Percentiles rank a stretch among this genome's conserved stretches.
Conservation (phyloP, 73 alveolate genomes). For the Tetrahymena borealis region DNA sequence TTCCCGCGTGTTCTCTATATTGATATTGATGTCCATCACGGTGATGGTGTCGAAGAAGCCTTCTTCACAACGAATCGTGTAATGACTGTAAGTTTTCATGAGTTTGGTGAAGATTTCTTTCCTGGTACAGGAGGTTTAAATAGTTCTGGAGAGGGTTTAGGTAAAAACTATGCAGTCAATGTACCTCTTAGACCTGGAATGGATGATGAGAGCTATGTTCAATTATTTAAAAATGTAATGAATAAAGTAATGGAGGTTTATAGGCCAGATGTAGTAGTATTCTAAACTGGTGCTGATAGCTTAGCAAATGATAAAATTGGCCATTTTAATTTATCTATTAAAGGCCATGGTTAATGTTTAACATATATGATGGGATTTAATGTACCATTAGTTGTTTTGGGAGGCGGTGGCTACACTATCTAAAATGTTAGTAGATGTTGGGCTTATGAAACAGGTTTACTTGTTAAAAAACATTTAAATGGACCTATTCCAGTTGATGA, state of each 20-base stretch:
- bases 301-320: constrained; percentile 94
- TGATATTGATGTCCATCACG: constrained; percentile 98
- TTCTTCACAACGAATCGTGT: constrained; percentile 89
- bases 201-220: constrained; percentile 81
- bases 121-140: constrained; percentile 95
- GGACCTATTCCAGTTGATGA: constrained; percentile 34
- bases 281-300: constrained; percentile 97
- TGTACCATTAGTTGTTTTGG: constrained; percentile 90
- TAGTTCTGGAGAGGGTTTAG: constrained; percentile 86
- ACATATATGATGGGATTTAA: constrained; percentile 80
- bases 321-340: constrained; percentile 83
- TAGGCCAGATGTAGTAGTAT: constrained; percentile 91
- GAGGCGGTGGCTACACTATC: constrained; percentile 99
- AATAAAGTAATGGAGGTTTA: constrained; percentile 76
- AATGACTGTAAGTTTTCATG: constrained; percentile 92
- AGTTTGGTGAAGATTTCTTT: constrained; percentile 93
- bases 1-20: constrained; percentile 88
- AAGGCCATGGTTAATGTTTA: constrained; percentile 97
- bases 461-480: not conserved
- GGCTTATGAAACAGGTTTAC: constrained; percentile 96
- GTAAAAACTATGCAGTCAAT: constrained; percentile 88
- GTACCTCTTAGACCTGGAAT: constrained; percentile 96
- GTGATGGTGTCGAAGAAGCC: constrained; percentile 99
- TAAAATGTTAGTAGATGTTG: constrained; percentile 96
- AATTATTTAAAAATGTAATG: constrained; percentile 73